Evolutionary conservation across 2,329 filamentous ascomycete species (phyloP), one percentile per base, ranked within the genome.

Genomic region (Hyphodiscus sp.): DNA sequence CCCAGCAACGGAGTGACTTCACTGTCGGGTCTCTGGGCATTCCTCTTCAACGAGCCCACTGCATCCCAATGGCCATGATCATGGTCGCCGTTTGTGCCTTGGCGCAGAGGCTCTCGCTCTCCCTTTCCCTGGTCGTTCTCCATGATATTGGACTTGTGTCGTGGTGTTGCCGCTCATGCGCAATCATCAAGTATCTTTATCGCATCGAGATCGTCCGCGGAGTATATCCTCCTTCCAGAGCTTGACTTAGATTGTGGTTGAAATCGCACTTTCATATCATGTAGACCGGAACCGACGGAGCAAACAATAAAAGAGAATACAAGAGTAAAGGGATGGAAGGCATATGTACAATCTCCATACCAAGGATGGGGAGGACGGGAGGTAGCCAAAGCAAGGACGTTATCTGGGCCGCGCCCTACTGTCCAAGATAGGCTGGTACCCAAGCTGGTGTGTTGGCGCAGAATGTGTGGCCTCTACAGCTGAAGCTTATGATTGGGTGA

Each of bases 1-100:
- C 49, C 56, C 53, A 66, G 55, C 58, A 67, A 58, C 43, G 64
- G 64, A 7, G 55, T 46, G 23, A 38, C 57, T 26, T 62, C 61
- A 20, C 49, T 52, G 9, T 53, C 50, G 4, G 45, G 41, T 20
- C 42, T 15, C 20, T 48, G 47, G 47, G 59, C 51, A 54, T 58
- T 59, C 48, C 53, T 60, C 46, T 50, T 57, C 51, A 65, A 49
- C n/a, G 63, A 61, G 43, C 59, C 58, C 33, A 49, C 53, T 43
- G 63, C 63, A 6, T 62, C 63, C 63, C 64, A 64, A 15, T 41
- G 30, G 16, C 45, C 23, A 19, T 19, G 16, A 41, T 49, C 19
- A 16, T 33, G 42, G 23, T 33, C 29, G 23, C 18, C n/a, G n/a
- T 19, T 49, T 41, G n/a, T 48, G 49, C 23, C 29, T 38, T 30